Evolutionary conservation across 352 stramenopile genomes (phyloP).

Genomic region (Globisporangium acanthophoron): DNA sequence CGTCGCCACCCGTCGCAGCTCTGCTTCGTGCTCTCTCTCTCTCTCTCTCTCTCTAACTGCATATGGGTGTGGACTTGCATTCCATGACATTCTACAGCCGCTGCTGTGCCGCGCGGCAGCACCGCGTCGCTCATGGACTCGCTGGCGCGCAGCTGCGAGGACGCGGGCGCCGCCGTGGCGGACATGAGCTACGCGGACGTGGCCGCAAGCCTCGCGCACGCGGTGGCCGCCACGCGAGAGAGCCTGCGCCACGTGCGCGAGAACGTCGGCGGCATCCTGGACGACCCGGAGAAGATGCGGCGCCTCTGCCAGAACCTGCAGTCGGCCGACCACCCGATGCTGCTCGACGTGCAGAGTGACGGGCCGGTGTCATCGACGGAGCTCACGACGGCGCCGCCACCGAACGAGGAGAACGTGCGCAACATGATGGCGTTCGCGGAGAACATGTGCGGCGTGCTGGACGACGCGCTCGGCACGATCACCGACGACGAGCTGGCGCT

Average conservation of each 20-base stretch:
- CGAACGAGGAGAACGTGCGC: constrained; percentile 63
- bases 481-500: constrained; percentile 62
- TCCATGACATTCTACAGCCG: neutral
- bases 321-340: constrained; percentile 37
- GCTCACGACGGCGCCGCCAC: constrained; percentile 17
- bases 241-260: constrained; percentile 54
- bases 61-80: too few species aligned
- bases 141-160: constrained; percentile 57
- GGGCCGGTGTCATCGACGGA: constrained; percentile 2
- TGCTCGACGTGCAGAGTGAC: constrained; percentile 13
- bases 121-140: constrained; percentile 59
- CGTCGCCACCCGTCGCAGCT: neutral
- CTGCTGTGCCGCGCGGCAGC: neutral
- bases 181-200: constrained; percentile 55
- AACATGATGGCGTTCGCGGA: constrained; percentile 71
- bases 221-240: constrained; percentile 51
- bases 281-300: constrained; percentile 58
- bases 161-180: constrained; percentile 45
- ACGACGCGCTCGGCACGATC: constrained; percentile 70
- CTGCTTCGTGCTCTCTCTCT: neutral
- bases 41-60: neutral
- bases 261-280: constrained; percentile 52
- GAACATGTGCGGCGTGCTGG: constrained; percentile 70
- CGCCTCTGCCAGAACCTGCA: constrained; percentile 53
- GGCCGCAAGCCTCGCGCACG: constrained; percentile 36